phyloP scores from a whole-genome alignment of 1,139 yeast genomes.

The Trichomonascaceae sp. region DNA sequence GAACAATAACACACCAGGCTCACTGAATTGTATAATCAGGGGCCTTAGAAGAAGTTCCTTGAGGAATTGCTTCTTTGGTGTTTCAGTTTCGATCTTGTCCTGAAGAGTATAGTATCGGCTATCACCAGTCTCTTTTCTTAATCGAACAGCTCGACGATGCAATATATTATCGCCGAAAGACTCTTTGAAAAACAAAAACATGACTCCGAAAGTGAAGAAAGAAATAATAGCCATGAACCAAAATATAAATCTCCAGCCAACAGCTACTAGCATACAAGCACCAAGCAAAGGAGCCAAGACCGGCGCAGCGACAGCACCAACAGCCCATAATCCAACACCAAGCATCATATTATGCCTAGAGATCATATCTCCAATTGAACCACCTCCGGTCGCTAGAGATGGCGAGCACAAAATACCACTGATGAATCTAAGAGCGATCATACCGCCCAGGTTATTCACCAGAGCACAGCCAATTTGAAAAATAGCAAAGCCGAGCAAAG shows the following conservation, averaged over 20 bases:
- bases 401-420: conserved; percentile 78
- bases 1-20: conserved; percentile 30
- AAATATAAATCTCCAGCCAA: conserved; percentile 37
- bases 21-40: conserved; percentile 33
- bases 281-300: conserved; percentile 63
- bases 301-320: conserved; percentile 53
- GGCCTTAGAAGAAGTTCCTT: conserved; percentile 45
- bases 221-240: conserved; percentile 43
- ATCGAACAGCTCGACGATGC: conserved; percentile 41
- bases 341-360: conserved; percentile 22
- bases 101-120: conserved; percentile 31
- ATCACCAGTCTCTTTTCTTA: conserved; percentile 45
- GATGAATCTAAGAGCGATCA: conserved; percentile 63
- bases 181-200: conserved; percentile 44
- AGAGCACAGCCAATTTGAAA: conserved; percentile 45
- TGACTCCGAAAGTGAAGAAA: conserved; percentile 34
- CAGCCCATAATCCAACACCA: conserved; percentile 44
- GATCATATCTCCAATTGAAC: conserved; percentile 61
- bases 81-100: conserved; percentile 19
- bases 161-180: conserved; percentile 44
- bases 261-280: conserved; percentile 39
- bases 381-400: conserved; percentile 79
- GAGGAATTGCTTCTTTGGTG: conserved; percentile 19
- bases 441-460: conserved; percentile 40
- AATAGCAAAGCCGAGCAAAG: conserved; percentile 49